These are phyloP conservation scores for Chaetomium cochliodes DNA, from an alignment of 495 filamentous ascomycete species.

Conservation along the genomic window DNA sequence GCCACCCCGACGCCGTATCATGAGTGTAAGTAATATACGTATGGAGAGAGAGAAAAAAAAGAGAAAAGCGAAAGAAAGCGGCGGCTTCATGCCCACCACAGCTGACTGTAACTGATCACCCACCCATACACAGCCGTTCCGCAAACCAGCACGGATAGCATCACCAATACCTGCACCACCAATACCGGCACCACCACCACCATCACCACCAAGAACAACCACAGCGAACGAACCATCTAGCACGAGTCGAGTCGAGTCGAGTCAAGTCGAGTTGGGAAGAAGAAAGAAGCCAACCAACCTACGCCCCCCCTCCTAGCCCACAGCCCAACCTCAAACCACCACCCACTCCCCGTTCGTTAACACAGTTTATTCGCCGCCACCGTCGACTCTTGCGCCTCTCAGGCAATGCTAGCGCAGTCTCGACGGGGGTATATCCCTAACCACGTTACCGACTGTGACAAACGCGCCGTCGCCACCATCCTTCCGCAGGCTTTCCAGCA, in stretches of 20 bases:
- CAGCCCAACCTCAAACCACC: too few species aligned
- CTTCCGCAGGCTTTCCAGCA: conserved; percentile 78
- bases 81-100: background rate
- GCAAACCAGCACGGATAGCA: background rate
- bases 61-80: background rate
- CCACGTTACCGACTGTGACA: conserved; percentile 74
- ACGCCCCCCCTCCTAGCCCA: background rate
- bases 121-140: background rate
- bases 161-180: background rate
- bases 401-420: background rate
- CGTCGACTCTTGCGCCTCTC: too few species aligned
- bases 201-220: background rate
- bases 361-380: too few species aligned
- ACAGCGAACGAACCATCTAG: background rate
- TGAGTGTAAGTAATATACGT: conserved; percentile 7
- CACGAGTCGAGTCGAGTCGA: too few species aligned
- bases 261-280: too few species aligned
- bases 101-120: background rate
- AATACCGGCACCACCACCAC: background rate
- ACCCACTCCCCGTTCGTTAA: too few species aligned
- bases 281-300: too few species aligned
- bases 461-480: conserved; percentile 85
- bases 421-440: conserved; percentile 44
- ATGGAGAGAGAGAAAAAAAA: background rate
- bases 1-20: background rate